phyloP scores from a whole-genome alignment of 805 yeast genomes.

The Sungouiozyma ichnusensis region DNA sequence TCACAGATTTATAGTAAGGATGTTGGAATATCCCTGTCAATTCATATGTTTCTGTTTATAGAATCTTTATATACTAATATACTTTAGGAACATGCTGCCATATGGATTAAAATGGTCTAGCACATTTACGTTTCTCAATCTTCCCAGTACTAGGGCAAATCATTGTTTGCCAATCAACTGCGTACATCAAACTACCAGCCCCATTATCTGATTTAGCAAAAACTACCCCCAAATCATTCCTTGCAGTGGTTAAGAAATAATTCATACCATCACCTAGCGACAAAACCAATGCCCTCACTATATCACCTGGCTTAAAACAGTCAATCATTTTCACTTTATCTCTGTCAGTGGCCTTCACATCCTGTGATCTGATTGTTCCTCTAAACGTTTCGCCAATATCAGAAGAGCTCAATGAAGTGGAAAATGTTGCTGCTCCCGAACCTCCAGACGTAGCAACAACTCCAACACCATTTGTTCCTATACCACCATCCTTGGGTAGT shows the following conservation, averaged over 20 bases:
- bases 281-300: conserved; percentile 68
- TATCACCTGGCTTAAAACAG: conserved; percentile 84
- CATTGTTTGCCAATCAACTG: conserved; percentile 96
- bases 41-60: too few species aligned
- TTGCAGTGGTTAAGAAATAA: conserved; percentile 81
- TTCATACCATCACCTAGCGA: conserved; percentile 91
- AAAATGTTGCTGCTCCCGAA: conserved; percentile 38
- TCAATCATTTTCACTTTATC: conserved; percentile 74
- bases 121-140: conserved; percentile 77
- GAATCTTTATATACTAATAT: neutral
- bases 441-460: conserved; percentile 42
- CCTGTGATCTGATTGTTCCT: conserved; percentile 78
- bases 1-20: too few species aligned
- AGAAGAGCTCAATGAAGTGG: conserved; percentile 38
- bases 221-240: conserved; percentile 87
- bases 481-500: conserved; percentile 50
- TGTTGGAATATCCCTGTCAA: too few species aligned
- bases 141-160: conserved; percentile 64
- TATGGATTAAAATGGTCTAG: conserved; percentile 56
- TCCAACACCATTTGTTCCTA: conserved; percentile 47
- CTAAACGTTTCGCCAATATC: conserved; percentile 84
- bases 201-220: conserved; percentile 63
- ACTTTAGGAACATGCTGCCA: neutral
- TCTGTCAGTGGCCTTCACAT: conserved; percentile 81
- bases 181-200: conserved; percentile 70